phyloP scores from a whole-genome alignment of 2,329 filamentous ascomycete genomes.

The Microsporum ferrugineum region DNA sequence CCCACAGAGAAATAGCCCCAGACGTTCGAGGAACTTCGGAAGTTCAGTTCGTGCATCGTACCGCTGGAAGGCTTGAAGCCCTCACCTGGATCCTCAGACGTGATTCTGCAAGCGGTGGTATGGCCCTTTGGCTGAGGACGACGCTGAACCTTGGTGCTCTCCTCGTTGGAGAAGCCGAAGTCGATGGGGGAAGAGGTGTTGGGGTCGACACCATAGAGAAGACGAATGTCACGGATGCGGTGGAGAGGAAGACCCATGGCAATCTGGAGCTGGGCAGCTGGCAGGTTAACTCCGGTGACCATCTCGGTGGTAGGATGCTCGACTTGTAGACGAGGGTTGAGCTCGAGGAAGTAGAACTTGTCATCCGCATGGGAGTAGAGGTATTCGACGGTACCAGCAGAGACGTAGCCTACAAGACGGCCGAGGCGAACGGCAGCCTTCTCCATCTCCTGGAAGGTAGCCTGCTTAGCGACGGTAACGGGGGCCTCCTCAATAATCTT shows the following conservation, averaged over 20 bases:
- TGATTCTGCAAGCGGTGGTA: conserved; percentile 97
- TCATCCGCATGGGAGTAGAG: conserved; percentile 95
- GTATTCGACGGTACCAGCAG: conserved; percentile 96
- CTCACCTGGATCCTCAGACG: conserved; percentile 95
- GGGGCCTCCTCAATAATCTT: conserved; percentile 99
- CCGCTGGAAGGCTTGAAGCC: conserved; percentile 99
- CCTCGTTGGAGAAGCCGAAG: conserved; percentile 85
- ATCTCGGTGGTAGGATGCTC: conserved; percentile 99
- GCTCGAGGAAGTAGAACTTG: conserved; percentile 98
- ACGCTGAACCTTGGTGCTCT: conserved; percentile 72
- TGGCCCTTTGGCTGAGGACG: conserved; percentile 89
- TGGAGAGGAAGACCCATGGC: conserved; percentile 97
- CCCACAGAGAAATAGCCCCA: conserved; percentile 99
- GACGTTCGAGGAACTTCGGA: conserved; percentile 95
- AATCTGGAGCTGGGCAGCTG: conserved; percentile 93
- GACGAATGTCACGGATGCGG: conserved; percentile 87
- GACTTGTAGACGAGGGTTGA: conserved; percentile 98
- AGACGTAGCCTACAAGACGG: conserved; percentile 92
- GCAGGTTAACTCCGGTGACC: conserved; percentile 95
- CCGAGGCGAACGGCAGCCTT: conserved; percentile 89
- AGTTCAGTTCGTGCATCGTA: conserved; percentile 98
- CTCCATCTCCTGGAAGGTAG: conserved; percentile 93
- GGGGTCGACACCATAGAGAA: conserved; percentile 91
- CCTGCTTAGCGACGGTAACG: conserved; percentile 82
- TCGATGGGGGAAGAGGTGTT: conserved; percentile 79